A percentile compares a stretch with the other conserved stretches of the same genome.
These are phyloP conservation scores for Flaveria trinervia DNA, from an alignment of 129 eudicot species.

Conservation along the genomic window DNA sequence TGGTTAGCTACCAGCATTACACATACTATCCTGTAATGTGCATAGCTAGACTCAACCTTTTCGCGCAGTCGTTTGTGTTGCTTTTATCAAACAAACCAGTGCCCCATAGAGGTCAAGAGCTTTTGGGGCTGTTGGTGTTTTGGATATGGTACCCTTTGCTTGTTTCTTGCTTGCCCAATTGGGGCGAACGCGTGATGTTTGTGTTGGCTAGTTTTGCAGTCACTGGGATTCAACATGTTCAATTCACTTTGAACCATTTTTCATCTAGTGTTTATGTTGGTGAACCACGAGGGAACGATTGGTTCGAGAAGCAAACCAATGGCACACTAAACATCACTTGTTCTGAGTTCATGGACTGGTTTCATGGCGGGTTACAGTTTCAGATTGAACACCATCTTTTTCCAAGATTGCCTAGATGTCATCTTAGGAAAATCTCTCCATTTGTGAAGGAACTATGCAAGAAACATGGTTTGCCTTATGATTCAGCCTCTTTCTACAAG, in stretches of 20 bases:
- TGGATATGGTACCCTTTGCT: constrained; percentile 76
- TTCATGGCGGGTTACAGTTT: constrained; percentile 78
- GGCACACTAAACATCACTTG: constrained; percentile 57
- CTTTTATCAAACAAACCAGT: constrained; percentile 46
- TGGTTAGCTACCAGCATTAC: constrained; percentile 66
- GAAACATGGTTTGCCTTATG: constrained; percentile 63
- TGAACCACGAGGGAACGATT: constrained; percentile 54
- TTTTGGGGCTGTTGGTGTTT: constrained; percentile 48
- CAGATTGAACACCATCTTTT: constrained; percentile 74
- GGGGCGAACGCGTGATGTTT: constrained; percentile 54
- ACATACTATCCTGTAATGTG: constrained; percentile 74
- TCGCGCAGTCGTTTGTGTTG: constrained; percentile 53
- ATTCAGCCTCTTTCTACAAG: constrained; percentile 54
- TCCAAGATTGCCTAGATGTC: constrained; percentile 68
- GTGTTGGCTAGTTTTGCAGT: constrained; percentile 51
- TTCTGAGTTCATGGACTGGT: constrained; percentile 75
- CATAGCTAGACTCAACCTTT: constrained; percentile 51
- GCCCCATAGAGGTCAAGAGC: constrained; percentile 45
- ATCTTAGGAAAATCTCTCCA: constrained; percentile 58
- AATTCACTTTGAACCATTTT: constrained; percentile 67
- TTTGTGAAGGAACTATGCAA: constrained; percentile 67
- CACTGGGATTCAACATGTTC: constrained; percentile 65
- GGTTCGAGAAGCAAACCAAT: constrained; percentile 73
- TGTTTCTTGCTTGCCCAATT: constrained; percentile 59
- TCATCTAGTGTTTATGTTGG: constrained; percentile 61